Evolutionary conservation across 164 flowering plant genomes (phyloP), one percentile per base, ranked within the genome.

Genomic region (Platanus orientalis): DNA sequence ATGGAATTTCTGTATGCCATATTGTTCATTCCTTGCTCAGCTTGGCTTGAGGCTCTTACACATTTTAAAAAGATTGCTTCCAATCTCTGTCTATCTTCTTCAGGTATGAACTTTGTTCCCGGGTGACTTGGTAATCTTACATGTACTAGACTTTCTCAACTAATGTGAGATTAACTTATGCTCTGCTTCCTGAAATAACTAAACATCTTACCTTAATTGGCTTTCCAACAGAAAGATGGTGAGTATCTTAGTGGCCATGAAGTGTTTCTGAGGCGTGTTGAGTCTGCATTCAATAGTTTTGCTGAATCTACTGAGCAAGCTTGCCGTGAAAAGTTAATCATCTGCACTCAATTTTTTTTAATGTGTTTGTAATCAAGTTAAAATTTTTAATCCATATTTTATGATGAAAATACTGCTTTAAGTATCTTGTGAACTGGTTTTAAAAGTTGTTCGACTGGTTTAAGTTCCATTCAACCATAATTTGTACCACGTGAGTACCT

Each of bases 161-260:
- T 3, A 30, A 47, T 32, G 34, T 54, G 11, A 57, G 27, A 2
- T 55, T 7, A 42, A 65, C 36, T 47, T 42, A 2, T 63, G 19
- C 12, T 56, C 30, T 20, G 19, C 34, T 70, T 60, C 62, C 21
- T 32, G 17, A 11, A 39, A 25, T 52, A 42, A 28, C 40, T 53
- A 58, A 27, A 13, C 27, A 60, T 27, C 49, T 30, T 30, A 19
- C 36, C 29, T 50, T 52, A 20, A 30, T 32, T 72, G 50, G 21
- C 42, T 61, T 60, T 70, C 7, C 30, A 68, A 73, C 87, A 94
- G 96, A 94, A 90, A 83, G 98, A 94, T 70, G 95, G 98, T 60
- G 96, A 90, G 52, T 89, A 84, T 79, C 75, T 90, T 9, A 90
- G 95, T 75, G 84, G 90, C 65, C 97, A 94, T 78, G 91, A 94